phyloP scores from a whole-genome alignment of 208 protist species.

The Tritrichomonas foetus region DNA sequence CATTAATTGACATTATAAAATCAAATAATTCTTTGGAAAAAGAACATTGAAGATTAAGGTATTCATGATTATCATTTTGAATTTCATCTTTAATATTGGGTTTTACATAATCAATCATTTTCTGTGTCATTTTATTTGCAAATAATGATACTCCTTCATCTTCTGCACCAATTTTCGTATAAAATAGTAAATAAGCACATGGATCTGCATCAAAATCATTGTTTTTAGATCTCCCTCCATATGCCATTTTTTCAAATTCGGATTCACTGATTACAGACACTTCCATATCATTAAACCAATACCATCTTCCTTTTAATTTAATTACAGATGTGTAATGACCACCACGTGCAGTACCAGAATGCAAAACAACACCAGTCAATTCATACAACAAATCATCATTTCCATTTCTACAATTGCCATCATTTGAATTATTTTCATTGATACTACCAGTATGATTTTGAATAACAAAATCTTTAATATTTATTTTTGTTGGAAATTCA shows the following conservation, averaged over 20 bases:
- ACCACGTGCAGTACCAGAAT: not conserved
- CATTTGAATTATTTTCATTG: no score
- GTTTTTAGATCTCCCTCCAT: not conserved
- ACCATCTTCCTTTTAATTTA: not conserved
- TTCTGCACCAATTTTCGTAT: not conserved
- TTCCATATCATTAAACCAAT: not conserved
- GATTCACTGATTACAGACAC: not conserved
- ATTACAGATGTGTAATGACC: slow-evolving; percentile 24
- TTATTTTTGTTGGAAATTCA: not conserved
- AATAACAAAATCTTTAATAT: not conserved
- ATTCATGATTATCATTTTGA: no score
- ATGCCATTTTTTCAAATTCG: no score
- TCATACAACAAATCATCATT: not conserved
- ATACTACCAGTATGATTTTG: no score
- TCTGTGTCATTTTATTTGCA: no score
- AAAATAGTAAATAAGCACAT: slow-evolving; percentile 29
- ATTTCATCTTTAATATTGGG: no score
- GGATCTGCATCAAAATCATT: not conserved
- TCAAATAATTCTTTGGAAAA: no score
- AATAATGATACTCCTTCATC: no score
- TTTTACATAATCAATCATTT: no score
- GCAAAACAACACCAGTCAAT: not conserved
- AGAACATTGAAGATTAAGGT: no score
- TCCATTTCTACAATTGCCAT: no score
- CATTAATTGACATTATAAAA: no score